A percentile compares a stretch with the other conserved stretches of the same genome.
phyloP scores from a whole-genome alignment of 2,329 filamentous ascomycete genomes.

The Aspergillus sp. region DNA sequence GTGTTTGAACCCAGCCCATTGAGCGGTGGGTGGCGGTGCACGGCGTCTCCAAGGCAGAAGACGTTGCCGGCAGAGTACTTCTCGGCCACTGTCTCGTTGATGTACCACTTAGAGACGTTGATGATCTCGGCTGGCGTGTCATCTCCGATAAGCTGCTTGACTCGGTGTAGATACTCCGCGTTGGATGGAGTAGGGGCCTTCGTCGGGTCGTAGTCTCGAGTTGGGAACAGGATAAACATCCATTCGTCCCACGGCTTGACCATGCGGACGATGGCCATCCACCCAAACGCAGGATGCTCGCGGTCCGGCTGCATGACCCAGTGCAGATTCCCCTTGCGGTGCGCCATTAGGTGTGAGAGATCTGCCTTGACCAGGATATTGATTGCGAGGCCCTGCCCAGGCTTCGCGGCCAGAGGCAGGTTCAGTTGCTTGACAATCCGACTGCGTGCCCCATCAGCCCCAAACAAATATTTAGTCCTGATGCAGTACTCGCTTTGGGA shows the following conservation, averaged over 20 bases:
- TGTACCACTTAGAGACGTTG: constrained; percentile 58
- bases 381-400: neutral
- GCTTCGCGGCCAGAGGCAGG: neutral
- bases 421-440: neutral
- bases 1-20: constrained; percentile 36
- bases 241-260: constrained; percentile 65
- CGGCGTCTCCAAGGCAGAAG: constrained; percentile 27
- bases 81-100: constrained; percentile 63
- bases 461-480: constrained; percentile 58
- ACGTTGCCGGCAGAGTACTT: constrained; percentile 54
- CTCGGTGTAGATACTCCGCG: constrained; percentile 28
- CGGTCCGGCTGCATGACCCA: constrained; percentile 55
- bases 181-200: constrained; percentile 36
- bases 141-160: constrained; percentile 57
- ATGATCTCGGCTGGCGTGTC: constrained; percentile 53
- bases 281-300: constrained; percentile 54
- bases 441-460: constrained; percentile 50
- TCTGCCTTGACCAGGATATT: neutral
- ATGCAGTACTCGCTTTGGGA: constrained; percentile 43
- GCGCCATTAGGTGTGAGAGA: neutral
- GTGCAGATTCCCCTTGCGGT: neutral
- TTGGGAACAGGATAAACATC: constrained; percentile 57
- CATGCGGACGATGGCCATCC: constrained; percentile 56
- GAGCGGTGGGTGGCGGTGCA: constrained; percentile 30
- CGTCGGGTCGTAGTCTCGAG: constrained; percentile 19